These are phyloP conservation scores for Tylopilus balloui DNA, from an alignment of 768 basidiomycete genomes.

Conservation along the genomic window DNA sequence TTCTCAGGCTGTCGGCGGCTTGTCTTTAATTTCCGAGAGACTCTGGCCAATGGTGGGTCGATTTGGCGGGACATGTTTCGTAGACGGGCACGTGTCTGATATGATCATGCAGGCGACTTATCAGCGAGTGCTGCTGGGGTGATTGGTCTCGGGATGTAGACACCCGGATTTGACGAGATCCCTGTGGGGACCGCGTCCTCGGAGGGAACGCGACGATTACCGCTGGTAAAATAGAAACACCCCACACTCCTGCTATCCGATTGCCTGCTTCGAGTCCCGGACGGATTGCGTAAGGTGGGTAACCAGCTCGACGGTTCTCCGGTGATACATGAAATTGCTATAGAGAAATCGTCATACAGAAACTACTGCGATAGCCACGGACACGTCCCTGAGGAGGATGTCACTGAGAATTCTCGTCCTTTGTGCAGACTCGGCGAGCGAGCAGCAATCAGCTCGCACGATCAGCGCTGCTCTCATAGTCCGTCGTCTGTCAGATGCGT, in stretches of 20 bases:
- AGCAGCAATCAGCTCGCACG: slow-evolving; percentile 10
- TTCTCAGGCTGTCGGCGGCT: slow-evolving; percentile 11
- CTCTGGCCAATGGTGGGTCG: slow-evolving; percentile 6
- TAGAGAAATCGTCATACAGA: slow-evolving; percentile 13
- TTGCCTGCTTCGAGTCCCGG: slow-evolving; percentile 8
- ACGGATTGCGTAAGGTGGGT: slow-evolving; percentile 23
- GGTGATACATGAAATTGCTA: slow-evolving; percentile 27
- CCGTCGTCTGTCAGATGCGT: slow-evolving; percentile 15
- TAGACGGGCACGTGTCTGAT: slow-evolving; percentile 7
- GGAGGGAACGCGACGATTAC: neutral
- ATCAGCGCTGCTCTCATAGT: slow-evolving; percentile 7
- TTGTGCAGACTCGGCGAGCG: slow-evolving; percentile 7
- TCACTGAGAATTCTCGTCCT: slow-evolving; percentile 12
- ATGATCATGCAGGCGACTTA: neutral
- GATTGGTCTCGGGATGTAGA: slow-evolving; percentile 4
- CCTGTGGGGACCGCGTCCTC: slow-evolving; percentile 2
- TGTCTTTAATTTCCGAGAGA: slow-evolving; percentile 26
- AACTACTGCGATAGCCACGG: slow-evolving; percentile 18
- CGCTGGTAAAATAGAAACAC: slow-evolving; percentile 10
- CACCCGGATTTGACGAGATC: slow-evolving; percentile 9
- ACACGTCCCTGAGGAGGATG: slow-evolving; percentile 26
- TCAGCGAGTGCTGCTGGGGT: neutral
- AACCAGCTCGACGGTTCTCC: slow-evolving; percentile 19
- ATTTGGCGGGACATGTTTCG: slow-evolving; percentile 1
- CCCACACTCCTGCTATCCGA: slow-evolving; percentile 5